These are phyloP conservation scores for Fusarium sp. DNA, from an alignment of 2,329 filamentous ascomycete genomes.

Conservation along the genomic window DNA sequence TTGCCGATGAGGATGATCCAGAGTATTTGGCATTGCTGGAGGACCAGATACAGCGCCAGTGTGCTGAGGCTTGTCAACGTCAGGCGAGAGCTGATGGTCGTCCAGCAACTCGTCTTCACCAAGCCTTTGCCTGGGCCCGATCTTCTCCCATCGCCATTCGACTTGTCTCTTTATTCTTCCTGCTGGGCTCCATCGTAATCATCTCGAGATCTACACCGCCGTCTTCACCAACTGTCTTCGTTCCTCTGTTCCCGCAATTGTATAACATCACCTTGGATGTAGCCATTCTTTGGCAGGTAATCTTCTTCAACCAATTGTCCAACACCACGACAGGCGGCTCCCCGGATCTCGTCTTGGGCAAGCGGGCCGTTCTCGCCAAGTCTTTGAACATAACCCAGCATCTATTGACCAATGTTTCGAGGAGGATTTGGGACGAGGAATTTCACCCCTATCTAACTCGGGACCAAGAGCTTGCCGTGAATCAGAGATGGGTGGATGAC, in stretches of 20 bases:
- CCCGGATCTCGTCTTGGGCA: neutral
- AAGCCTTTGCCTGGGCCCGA: neutral
- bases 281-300: neutral
- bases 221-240: neutral
- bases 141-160: neutral
- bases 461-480: neutral
- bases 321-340: neutral
- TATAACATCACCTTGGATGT: neutral
- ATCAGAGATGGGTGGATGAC: neutral
- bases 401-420: neutral
- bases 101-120: neutral
- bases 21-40: neutral
- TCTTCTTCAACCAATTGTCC: slow-evolving; percentile 5
- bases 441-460: neutral
- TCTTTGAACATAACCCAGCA: neutral
- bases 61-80: neutral
- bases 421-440: neutral
- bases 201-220: no score
- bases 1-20: neutral
- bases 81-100: neutral
- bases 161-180: neutral
- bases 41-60: slow-evolving; percentile 4
- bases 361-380: neutral
- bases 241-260: neutral
- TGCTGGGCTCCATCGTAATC: neutral